phyloP scores from a whole-genome alignment of 306 rosid species.

The Prunus armeniaca region DNA sequence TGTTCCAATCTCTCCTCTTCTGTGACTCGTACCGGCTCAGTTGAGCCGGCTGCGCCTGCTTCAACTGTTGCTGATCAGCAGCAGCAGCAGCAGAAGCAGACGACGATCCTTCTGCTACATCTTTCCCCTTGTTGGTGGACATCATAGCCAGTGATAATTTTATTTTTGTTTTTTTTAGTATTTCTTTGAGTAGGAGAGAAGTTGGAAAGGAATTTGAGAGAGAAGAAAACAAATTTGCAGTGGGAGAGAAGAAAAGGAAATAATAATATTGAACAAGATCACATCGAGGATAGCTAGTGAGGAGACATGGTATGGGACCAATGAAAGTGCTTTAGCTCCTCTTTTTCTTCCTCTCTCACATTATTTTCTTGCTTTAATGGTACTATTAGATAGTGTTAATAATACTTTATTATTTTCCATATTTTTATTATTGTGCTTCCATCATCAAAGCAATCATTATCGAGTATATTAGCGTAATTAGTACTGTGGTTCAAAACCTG shows the following conservation, averaged over 20 bases:
- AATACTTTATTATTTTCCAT: slow-evolving; percentile 21
- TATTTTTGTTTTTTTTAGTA: neutral
- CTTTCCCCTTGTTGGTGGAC: slow-evolving; percentile 47
- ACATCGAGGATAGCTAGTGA: slow-evolving; percentile 35
- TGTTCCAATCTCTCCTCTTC: slow-evolving; percentile 59
- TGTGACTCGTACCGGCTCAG: slow-evolving; percentile 58
- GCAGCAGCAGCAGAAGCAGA: neutral
- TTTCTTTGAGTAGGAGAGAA: slow-evolving; percentile 2
- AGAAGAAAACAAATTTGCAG: slow-evolving; percentile 20
- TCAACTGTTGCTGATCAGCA: slow-evolving; percentile 5
- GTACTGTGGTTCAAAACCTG: slow-evolving; percentile 11
- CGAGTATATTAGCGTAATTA: slow-evolving; percentile 26
- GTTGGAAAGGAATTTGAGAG: neutral
- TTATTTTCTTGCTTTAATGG: slow-evolving; percentile 49
- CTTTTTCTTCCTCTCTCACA: slow-evolving; percentile 39
- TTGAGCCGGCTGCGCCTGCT: slow-evolving; percentile 21
- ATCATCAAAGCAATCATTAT: slow-evolving; percentile 42
- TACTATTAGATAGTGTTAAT: slow-evolving; percentile 40
- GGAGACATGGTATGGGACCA: slow-evolving; percentile 60
- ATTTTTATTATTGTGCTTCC: slow-evolving; percentile 35
- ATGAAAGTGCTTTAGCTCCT: slow-evolving; percentile 43
- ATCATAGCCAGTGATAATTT: slow-evolving; percentile 8
- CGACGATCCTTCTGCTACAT: slow-evolving; percentile 48
- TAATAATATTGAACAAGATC: slow-evolving; percentile 22
- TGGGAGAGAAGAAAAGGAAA: slow-evolving; percentile 9